Evolutionary conservation across 1,284 basidiomycete species (phyloP).

Genomic region (Limonomyces culmigenus): DNA sequence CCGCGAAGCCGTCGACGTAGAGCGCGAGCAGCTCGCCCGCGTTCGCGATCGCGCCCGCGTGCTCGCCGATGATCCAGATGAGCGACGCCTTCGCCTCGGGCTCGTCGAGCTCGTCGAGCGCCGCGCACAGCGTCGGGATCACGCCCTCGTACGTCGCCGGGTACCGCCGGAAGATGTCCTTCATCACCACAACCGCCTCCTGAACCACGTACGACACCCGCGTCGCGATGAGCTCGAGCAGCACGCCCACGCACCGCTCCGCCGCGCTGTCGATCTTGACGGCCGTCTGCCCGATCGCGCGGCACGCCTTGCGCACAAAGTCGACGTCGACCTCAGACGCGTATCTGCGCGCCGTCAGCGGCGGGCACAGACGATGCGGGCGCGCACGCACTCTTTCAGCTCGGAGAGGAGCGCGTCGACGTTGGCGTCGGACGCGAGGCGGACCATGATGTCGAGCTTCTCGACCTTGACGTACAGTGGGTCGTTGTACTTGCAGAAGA

Average conservation of each 20-base stretch:
- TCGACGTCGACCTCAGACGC: constrained; percentile 97
- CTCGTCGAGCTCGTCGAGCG: constrained; percentile 92
- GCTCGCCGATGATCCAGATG: constrained; percentile 98
- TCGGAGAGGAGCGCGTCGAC: constrained; percentile 91
- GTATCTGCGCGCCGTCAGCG: constrained; percentile 37
- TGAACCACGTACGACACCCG: constrained; percentile 96
- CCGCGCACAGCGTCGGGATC: constrained; percentile 88
- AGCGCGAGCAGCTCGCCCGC: constrained; percentile 82
- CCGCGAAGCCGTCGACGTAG: constrained; percentile 85
- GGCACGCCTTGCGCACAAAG: constrained; percentile 88
- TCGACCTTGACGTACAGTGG: constrained; percentile 97
- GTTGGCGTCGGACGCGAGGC: constrained; percentile 81
- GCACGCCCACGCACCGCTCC: constrained; percentile 88
- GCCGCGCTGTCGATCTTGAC: constrained; percentile 89
- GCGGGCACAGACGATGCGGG: background rate
- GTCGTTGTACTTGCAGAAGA: constrained; percentile 99
- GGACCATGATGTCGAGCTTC: constrained; percentile 97
- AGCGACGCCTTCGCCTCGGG: constrained; percentile 96
- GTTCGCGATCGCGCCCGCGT: constrained; percentile 94
- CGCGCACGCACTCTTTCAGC: constrained; percentile 65
- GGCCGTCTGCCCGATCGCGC: constrained; percentile 91
- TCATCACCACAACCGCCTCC: constrained; percentile 97
- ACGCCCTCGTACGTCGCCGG: constrained; percentile 96
- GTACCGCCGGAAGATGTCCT: constrained; percentile 98
- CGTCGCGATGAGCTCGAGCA: constrained; percentile 83